These are phyloP conservation scores for Hyparrhenia diplandra DNA, from an alignment of 176 grass and related monocot genomes.

Conservation along the genomic window DNA sequence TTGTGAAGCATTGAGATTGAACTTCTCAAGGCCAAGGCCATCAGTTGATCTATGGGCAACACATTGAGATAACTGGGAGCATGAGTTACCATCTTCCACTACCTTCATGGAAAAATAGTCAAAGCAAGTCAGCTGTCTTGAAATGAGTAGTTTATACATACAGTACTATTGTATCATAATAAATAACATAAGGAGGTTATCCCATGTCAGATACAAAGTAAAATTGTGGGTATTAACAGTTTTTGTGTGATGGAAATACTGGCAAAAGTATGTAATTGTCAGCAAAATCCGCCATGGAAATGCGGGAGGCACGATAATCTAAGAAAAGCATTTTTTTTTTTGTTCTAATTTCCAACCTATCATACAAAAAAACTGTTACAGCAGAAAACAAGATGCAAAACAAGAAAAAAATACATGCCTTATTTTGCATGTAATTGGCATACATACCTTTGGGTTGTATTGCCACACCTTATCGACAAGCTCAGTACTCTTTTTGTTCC, in stretches of 20 bases:
- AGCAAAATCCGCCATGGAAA: neutral
- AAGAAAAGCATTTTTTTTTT: neutral
- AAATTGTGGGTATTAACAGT: neutral
- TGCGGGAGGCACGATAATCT: neutral
- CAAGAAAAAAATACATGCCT: neutral
- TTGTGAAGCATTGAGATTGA: slow-evolving; percentile 46
- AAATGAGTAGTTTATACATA: neutral
- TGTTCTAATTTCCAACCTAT: neutral
- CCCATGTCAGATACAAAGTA: too few relatives aligned
- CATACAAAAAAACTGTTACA: neutral
- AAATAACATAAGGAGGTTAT: neutral
- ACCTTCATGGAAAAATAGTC: neutral
- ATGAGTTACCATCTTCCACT: neutral
- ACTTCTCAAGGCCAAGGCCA: neutral
- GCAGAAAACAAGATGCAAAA: neutral
- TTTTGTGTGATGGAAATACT: neutral
- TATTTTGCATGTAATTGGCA: neutral
- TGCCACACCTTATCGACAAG: neutral
- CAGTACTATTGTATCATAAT: neutral
- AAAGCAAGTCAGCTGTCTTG: neutral
- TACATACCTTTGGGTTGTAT: slow-evolving; percentile 23
- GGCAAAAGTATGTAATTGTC: neutral
- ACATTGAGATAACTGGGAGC: neutral
- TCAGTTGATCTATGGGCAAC: neutral
- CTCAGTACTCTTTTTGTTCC: neutral